These are phyloP conservation scores for Lithospermum erythrorhizon DNA, from an alignment of 257 asterid species.

Conservation along the genomic window DNA sequence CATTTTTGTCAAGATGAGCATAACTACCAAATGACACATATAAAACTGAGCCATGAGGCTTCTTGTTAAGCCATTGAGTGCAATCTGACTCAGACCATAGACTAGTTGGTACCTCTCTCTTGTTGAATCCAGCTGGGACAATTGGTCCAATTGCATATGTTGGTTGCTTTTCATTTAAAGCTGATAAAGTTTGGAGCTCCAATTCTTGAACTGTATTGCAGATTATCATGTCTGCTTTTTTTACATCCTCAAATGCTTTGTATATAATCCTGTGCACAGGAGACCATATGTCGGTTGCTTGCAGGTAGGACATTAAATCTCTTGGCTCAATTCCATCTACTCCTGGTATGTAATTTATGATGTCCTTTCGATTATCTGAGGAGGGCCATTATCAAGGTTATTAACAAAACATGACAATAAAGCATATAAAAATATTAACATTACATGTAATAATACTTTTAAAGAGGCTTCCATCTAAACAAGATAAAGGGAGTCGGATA, in stretches of 20 bases:
- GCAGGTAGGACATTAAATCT: conserved; percentile 58
- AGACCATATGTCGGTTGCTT: conserved; percentile 33
- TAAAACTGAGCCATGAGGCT: conserved; percentile 45
- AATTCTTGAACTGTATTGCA: conserved; percentile 67
- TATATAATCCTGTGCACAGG: conserved; percentile 53
- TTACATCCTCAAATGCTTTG: conserved; percentile 50
- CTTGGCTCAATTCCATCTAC: conserved; percentile 45
- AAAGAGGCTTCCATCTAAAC: too few relatives aligned
- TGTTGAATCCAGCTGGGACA: conserved; percentile 37
- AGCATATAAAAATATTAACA: too few relatives aligned
- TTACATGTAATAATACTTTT: too few relatives aligned
- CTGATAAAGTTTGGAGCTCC: conserved; percentile 38
- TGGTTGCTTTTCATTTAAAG: conserved; percentile 36
- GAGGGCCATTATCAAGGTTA: neutral
- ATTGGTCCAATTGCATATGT: conserved; percentile 55
- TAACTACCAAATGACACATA: conserved; percentile 75
- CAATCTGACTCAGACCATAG: conserved; percentile 67
- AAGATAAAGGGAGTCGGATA: too few relatives aligned
- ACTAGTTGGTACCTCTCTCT: conserved; percentile 38
- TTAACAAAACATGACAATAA: neutral
- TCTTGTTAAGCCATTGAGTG: conserved; percentile 48
- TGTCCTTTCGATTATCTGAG: conserved; percentile 37
- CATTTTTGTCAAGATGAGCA: conserved; percentile 47
- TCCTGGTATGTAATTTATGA: conserved; percentile 59
- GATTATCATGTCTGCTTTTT: conserved; percentile 44